These are phyloP conservation scores for Phytophthora pinifolia DNA, from an alignment of 352 stramenopile species.

Conservation along the genomic window DNA sequence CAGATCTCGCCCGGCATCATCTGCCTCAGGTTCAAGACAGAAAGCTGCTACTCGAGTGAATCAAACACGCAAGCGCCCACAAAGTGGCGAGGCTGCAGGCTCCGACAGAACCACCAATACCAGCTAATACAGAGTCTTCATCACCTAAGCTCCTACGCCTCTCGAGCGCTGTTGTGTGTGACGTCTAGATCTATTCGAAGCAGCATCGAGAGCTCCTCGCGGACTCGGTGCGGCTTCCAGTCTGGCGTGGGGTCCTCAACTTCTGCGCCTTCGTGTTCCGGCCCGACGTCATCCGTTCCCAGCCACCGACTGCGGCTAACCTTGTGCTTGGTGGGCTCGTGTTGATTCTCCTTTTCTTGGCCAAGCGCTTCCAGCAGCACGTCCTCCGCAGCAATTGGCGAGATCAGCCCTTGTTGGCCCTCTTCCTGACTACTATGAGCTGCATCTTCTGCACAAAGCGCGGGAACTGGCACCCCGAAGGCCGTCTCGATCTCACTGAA, in stretches of 20 bases:
- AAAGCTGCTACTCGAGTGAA: slow-evolving; percentile 1
- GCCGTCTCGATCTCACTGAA: slow-evolving; percentile 24
- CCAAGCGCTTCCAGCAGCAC: slow-evolving; percentile 22
- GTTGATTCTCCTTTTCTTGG: slow-evolving; percentile 20
- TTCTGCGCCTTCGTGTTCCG: slow-evolving; percentile 18
- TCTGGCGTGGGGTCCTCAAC: neutral
- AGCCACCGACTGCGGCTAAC: slow-evolving; percentile 2
- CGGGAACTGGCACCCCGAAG: slow-evolving; percentile 20
- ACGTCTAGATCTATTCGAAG: slow-evolving; percentile 29
- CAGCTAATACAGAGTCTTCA: slow-evolving; percentile 1
- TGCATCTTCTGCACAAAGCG: slow-evolving; percentile 1
- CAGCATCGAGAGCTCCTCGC: slow-evolving; percentile 25
- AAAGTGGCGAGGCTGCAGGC: slow-evolving; percentile 11
- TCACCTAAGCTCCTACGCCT: slow-evolving; percentile 17
- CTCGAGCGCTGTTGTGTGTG: slow-evolving; percentile 23
- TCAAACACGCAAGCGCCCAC: slow-evolving; percentile 17
- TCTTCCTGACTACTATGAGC: neutral
- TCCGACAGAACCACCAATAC: slow-evolving; percentile 2
- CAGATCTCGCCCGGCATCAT: neutral
- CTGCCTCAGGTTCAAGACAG: neutral
- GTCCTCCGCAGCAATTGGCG: slow-evolving; percentile 16
- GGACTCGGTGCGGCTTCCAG: slow-evolving; percentile 19
- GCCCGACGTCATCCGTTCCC: slow-evolving; percentile 9
- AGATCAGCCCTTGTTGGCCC: slow-evolving; percentile 3
- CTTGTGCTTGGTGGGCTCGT: neutral